Evolutionary conservation across 805 yeast genomes (phyloP).

Genomic region (Lipomyces lipofer): DNA sequence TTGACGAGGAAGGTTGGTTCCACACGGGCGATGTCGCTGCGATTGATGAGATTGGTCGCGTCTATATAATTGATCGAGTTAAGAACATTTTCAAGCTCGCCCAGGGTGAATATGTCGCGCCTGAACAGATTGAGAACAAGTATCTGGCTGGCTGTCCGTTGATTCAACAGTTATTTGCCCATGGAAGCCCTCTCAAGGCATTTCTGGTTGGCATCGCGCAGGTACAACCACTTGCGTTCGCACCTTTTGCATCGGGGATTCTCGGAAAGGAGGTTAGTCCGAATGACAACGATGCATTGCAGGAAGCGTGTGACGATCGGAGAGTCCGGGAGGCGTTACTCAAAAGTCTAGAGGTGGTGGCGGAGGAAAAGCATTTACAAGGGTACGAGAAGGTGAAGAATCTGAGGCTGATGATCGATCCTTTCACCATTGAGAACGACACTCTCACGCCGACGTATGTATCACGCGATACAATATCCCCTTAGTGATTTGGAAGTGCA

Average conservation of each 20-base stretch:
- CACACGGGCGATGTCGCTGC: conserved; percentile 55
- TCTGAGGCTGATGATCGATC: conserved; percentile 54
- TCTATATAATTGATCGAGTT: conserved; percentile 68
- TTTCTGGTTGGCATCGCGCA: conserved; percentile 64
- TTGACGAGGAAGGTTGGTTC: conserved; percentile 50
- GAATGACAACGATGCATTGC: conserved; percentile 37
- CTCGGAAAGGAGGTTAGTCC: conserved; percentile 38
- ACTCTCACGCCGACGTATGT: conserved; percentile 72
- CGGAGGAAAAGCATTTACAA: conserved; percentile 46
- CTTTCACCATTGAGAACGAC: conserved; percentile 60
- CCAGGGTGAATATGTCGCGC: conserved; percentile 56
- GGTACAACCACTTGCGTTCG: conserved; percentile 52
- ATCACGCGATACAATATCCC: background rate
- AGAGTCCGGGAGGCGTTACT: conserved; percentile 45
- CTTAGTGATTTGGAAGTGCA: background rate
- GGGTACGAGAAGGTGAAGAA: conserved; percentile 69
- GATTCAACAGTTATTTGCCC: conserved; percentile 56
- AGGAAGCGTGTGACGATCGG: conserved; percentile 38
- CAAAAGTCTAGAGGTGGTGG: conserved; percentile 43
- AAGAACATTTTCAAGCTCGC: conserved; percentile 67
- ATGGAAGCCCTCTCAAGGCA: conserved; percentile 61
- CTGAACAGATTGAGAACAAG: conserved; percentile 71
- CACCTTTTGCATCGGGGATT: conserved; percentile 34
- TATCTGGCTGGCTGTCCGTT: conserved; percentile 57
- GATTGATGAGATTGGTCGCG: conserved; percentile 53